Percentiles rank a stretch among this genome's conserved stretches.
These are phyloP conservation scores for Sorghum bicolor DNA, from an alignment of 176 grass and related monocot genomes.

Conservation along the genomic window DNA sequence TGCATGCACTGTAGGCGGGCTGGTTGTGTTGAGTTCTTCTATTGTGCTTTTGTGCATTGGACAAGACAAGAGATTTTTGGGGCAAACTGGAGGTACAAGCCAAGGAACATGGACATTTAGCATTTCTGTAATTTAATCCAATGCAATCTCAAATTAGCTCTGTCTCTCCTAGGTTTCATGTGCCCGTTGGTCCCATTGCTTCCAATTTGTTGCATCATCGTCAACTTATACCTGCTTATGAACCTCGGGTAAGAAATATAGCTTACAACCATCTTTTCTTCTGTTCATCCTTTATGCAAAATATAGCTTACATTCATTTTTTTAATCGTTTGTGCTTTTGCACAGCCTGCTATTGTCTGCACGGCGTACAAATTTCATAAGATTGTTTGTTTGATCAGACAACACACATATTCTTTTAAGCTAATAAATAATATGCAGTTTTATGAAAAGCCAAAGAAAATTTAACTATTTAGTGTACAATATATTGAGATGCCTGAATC, in stretches of 20 bases:
- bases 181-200: slow-evolving; percentile 82
- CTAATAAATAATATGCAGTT: not conserved
- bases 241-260: slow-evolving; percentile 49
- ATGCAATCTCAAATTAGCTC: slow-evolving; percentile 1
- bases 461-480: no score
- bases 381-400: not conserved
- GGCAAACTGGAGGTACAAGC: slow-evolving; percentile 45
- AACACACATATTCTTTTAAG: not conserved
- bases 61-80: slow-evolving; percentile 43
- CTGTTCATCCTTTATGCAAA: not conserved
- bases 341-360: not conserved
- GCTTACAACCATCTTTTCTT: not conserved
- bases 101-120: not conserved
- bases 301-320: not conserved
- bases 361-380: not conserved
- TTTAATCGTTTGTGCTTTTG: not conserved
- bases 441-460: not conserved
- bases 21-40: slow-evolving; percentile 35
- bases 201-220: slow-evolving; percentile 66
- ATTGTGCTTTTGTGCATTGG: slow-evolving; percentile 46
- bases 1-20: slow-evolving; percentile 36
- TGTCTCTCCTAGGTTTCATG: slow-evolving; percentile 55
- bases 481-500: not conserved
- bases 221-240: slow-evolving; percentile 79
- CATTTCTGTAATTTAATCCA: slow-evolving; percentile 4